These are phyloP conservation scores for Sarocladiaceae sp. DNA, from an alignment of 2,329 filamentous ascomycete species.

Conservation along the genomic window DNA sequence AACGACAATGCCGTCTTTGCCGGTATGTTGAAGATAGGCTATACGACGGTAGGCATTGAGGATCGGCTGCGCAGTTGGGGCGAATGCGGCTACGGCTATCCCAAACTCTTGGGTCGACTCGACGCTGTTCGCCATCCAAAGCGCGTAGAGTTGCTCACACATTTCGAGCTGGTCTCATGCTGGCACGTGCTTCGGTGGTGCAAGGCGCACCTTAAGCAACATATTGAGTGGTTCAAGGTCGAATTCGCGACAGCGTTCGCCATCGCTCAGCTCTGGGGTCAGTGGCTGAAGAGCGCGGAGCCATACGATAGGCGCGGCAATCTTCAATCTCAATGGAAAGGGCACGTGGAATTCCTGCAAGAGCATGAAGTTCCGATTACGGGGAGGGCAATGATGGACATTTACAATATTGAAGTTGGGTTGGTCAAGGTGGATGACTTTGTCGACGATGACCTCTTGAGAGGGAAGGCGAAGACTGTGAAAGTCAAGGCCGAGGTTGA, in stretches of 20 bases:
- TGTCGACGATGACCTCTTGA: no score
- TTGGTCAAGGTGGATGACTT: no score
- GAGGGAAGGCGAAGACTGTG: no score
- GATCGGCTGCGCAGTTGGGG: neutral
- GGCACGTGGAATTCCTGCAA: neutral
- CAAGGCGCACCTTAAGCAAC: neutral
- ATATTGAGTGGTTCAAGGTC: conserved; percentile 10
- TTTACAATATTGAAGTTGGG: neutral
- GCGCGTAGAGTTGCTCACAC: neutral
- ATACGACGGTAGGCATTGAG: neutral
- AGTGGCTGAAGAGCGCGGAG: neutral
- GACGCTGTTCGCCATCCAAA: neutral
- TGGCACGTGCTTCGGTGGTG: conserved; percentile 9
- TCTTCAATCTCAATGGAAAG: neutral
- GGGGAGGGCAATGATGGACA: neutral
- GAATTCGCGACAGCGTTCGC: neutral
- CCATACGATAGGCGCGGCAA: conserved; percentile 7
- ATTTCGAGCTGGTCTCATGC: neutral
- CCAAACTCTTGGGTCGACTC: neutral
- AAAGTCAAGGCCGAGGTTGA: no score
- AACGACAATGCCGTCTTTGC: neutral
- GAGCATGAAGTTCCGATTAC: neutral
- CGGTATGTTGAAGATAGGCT: conserved; percentile 8
- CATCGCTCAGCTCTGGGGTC: neutral
- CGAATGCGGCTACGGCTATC: neutral